Evolutionary conservation across 2,329 filamentous ascomycete genomes (phyloP), one percentile per base, ranked within the genome.

Genomic region (Aspergillus arachidicola): DNA sequence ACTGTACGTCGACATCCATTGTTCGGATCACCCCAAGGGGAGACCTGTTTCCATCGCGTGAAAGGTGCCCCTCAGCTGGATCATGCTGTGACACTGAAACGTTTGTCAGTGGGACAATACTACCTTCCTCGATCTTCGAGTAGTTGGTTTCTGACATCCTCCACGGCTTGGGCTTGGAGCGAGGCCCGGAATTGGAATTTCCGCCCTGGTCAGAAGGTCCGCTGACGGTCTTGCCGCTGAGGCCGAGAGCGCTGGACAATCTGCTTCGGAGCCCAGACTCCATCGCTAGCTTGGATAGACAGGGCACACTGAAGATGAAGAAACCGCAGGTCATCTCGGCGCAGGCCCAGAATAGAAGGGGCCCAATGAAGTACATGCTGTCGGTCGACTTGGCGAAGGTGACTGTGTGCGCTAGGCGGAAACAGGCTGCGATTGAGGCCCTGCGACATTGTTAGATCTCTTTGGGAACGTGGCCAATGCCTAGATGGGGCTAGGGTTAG

Each of bases 301-400:
- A 78, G 6, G 80, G 79, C 41, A 80, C 65, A 57, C 77, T 74
- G 45, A 78, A 62, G 56, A 82, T 77, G 65, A 82, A 78, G 69
- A 83, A 82, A 9, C 78, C 81, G 57, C 79, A 81, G 1, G 80
- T 80, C 76, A 81, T 82, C 64, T 83, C 81, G 5, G 76, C 81
- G 32, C 69, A 72, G 4, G 77, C 80, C 81, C 81, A 83, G 68
- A 82, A 81, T 16, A 79, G 61, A 1, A 82, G 67, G 1, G 78
- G 75, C 0, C 76, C 78, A 45, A 82, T 73, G 12, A 68, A 62
- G 64, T 77, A 82, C 53, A 79, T 78, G 2, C 36, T 59, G 46
- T 72, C 69, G 2, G 67, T 16, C 11, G 59, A 32, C 10, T 55
- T 60, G 30, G 62, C 66, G 50, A 65, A 64, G 1, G 45, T 48